These are phyloP conservation scores for Acaromyces ingoldii DNA, from an alignment of 1,284 basidiomycete genomes.

Conservation along the genomic window DNA sequence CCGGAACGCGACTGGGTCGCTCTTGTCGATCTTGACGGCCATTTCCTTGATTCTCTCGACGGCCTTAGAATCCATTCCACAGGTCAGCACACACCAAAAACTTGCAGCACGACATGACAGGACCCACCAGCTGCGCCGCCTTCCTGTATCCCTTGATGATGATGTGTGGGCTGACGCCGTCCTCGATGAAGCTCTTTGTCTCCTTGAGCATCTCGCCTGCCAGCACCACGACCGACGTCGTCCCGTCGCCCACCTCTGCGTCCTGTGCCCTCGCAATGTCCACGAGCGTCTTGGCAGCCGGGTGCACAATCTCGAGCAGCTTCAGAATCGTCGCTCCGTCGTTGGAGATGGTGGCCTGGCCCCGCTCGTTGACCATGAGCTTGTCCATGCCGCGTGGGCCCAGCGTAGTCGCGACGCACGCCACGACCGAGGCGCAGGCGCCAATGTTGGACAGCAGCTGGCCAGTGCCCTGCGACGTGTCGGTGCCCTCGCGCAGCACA, in stretches of 20 bases:
- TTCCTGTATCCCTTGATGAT: constrained; percentile 94
- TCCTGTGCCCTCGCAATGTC: constrained; percentile 98
- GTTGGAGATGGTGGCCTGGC: constrained; percentile 91
- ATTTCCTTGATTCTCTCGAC: constrained; percentile 81
- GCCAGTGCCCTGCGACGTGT: constrained; percentile 88
- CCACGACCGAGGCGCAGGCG: constrained; percentile 44
- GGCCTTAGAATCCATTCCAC: constrained; percentile 57
- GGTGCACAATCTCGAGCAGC: constrained; percentile 93
- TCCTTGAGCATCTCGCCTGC: constrained; percentile 95
- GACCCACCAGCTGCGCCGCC: constrained; percentile 74
- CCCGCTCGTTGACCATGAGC: constrained; percentile 64
- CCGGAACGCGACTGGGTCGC: constrained; percentile 75
- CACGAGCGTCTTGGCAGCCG: constrained; percentile 89
- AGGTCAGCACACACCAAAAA: background rate
- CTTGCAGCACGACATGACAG: no score
- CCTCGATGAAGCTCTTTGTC: constrained; percentile 84
- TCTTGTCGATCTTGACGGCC: constrained; percentile 84
- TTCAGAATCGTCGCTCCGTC: constrained; percentile 98
- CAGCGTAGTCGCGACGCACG: constrained; percentile 71
- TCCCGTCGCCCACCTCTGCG: constrained; percentile 96
- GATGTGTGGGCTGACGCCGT: constrained; percentile 93
- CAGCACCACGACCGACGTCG: constrained; percentile 87
- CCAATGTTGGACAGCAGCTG: constrained; percentile 92
- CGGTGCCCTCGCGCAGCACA: constrained; percentile 68
- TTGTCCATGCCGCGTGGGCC: constrained; percentile 99